phyloP scores from a whole-genome alignment of 345 rosid genomes.

The Melastoma malabathricum region DNA sequence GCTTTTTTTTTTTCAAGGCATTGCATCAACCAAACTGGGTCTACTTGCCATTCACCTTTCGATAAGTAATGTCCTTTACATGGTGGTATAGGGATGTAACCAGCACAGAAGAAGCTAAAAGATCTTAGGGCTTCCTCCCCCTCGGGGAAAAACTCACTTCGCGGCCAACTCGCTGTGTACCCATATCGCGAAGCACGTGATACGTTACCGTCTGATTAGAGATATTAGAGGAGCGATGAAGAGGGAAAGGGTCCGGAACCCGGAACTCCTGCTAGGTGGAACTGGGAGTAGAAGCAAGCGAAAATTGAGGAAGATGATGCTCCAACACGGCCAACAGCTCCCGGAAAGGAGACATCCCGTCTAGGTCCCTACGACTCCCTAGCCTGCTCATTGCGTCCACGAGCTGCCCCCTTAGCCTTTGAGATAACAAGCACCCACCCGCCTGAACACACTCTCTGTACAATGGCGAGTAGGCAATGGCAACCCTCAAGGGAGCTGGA shows the following conservation, averaged over 20 bases:
- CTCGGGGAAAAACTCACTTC: too few species aligned
- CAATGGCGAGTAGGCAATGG: constrained; percentile 65
- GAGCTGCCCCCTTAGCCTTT: constrained; percentile 75
- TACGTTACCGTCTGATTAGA: too few species aligned
- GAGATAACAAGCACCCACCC: constrained; percentile 53
- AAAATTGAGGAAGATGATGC: constrained; percentile 65
- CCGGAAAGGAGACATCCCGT: constrained; percentile 34
- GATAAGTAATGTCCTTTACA: too few species aligned
- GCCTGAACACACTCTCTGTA: constrained; percentile 61
- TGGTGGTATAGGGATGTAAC: too few species aligned
- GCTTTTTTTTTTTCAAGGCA: too few species aligned
- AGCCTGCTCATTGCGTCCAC: constrained; percentile 66
- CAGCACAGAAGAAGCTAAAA: too few species aligned
- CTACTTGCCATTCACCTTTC: too few species aligned
- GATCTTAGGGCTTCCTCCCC: too few species aligned
- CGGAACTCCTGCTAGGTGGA: not conserved
- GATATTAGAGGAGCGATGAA: not conserved
- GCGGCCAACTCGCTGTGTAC: too few species aligned
- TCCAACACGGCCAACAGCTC: constrained; percentile 55
- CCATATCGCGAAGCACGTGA: too few species aligned
- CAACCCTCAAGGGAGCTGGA: constrained; percentile 70
- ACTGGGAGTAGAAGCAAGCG: constrained; percentile 18
- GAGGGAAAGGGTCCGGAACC: not conserved
- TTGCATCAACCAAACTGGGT: too few species aligned
- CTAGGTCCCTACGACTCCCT: constrained; percentile 30